phyloP scores from a whole-genome alignment of 2,329 filamentous ascomycete genomes.

The Penicillium sp. region DNA sequence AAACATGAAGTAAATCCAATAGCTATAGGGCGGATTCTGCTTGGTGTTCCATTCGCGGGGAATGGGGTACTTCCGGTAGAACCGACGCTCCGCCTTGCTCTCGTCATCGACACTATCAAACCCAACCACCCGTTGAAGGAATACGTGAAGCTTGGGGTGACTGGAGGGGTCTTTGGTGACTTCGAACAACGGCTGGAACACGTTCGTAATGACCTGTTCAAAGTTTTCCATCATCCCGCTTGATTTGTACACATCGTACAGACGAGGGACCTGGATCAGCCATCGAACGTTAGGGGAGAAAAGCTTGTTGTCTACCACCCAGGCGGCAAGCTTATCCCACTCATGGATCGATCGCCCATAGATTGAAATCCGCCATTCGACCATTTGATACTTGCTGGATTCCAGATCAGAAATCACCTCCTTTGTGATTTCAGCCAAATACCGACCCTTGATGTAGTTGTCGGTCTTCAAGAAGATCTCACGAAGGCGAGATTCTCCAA shows the following conservation, averaged over 20 bases:
- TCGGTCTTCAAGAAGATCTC: slow-evolving; percentile 99
- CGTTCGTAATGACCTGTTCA: slow-evolving; percentile 84
- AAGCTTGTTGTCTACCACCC: slow-evolving; percentile 97
- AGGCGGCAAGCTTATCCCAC: slow-evolving; percentile 96
- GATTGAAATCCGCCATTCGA: slow-evolving; percentile 97
- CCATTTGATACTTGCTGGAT: slow-evolving; percentile 99
- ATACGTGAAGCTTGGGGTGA: slow-evolving; percentile 91
- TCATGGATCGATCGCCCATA: slow-evolving; percentile 91
- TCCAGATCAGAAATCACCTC: slow-evolving; percentile 97
- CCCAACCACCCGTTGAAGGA: slow-evolving; percentile 91
- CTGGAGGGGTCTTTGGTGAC: slow-evolving; percentile 83
- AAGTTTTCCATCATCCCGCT: slow-evolving; percentile 84
- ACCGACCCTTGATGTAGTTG: slow-evolving; percentile 94
- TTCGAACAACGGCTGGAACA: slow-evolving; percentile 93
- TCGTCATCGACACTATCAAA: slow-evolving; percentile 99
- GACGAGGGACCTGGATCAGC: slow-evolving; percentile 91
- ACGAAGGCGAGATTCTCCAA: slow-evolving; percentile 89
- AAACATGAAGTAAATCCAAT: slow-evolving; percentile 98
- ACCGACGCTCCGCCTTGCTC: slow-evolving; percentile 89
- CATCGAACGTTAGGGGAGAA: slow-evolving; percentile 98
- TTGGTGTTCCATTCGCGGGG: slow-evolving; percentile 86
- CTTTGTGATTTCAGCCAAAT: slow-evolving; percentile 95
- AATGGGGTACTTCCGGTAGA: slow-evolving; percentile 95
- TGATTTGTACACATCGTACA: slow-evolving; percentile 95
- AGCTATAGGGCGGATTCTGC: slow-evolving; percentile 97